Evolutionary conservation across 495 filamentous ascomycete species (phyloP), one percentile per base, ranked within the genome.

Genomic region (Parachaetomium inaequale): DNA sequence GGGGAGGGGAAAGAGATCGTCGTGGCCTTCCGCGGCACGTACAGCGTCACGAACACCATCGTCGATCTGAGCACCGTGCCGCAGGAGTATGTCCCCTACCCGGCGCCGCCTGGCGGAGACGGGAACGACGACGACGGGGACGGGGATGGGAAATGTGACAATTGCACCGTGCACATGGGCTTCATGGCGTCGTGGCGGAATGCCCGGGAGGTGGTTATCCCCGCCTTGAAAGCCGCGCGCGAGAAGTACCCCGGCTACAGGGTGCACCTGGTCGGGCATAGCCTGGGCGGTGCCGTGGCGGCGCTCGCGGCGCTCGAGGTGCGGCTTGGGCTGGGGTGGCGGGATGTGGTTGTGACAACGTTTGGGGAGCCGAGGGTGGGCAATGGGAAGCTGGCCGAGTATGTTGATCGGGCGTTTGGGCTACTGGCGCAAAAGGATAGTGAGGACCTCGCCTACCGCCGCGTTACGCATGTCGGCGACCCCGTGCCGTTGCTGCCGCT

Each of bases 1-100:
- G 17, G 3, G n/a, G 19, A 38, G 21, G 21, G 11, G 19, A 36
- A 64, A 14, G 73, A 74, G 21, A 91, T 98, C 58, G 80, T 98
- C 29, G 81, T 98, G n/a, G 93, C 93, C 14, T 98, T 98, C 68
- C 85, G 94, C 21, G 94, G 95, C 12, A 98, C 94, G 14, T 97
- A 97, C 72, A 95, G 90, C 40, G 79, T 98, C 64, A 82, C 91
- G 28, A 96, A 96, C 75, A 90, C 92, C 11, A 87, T 98, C 52
- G 80, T 89, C 58, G 94, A 98, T 74, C 80, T 98, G 36, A 90
- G 89, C 51, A 91, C 90, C 15, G 79, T 91, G 4, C 93, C 92
- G 25, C 94, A 97, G 71, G 85, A 88, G 67, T 98, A 97, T 70
- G 83, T 90, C 2, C 92, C 94, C 0, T 98, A 96, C 69, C 87